Conservation (phyloP, 2,329 filamentous ascomycete genomes). For the Colletotrichum somersetense region DNA sequence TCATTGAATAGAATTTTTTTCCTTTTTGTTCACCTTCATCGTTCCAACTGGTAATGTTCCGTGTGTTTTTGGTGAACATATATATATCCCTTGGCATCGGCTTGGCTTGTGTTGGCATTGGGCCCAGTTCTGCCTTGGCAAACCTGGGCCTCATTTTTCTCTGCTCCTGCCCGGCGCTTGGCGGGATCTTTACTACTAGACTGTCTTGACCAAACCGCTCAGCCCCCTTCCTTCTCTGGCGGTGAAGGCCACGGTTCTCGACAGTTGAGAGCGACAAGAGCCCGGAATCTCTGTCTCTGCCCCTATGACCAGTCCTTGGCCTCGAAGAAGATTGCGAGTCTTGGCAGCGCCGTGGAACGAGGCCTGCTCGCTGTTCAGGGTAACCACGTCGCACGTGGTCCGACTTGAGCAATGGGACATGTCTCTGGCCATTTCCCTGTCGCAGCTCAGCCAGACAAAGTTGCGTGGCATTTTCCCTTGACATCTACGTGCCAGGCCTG, state of each 20-base stretch:
- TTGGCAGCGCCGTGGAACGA: background rate
- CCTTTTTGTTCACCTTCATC: slow-evolving; percentile 14
- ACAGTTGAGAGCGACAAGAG: background rate
- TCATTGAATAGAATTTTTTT: slow-evolving; percentile 36
- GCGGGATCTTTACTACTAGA: background rate
- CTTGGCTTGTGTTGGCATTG: background rate
- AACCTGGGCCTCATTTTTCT: background rate
- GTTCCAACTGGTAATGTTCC: background rate
- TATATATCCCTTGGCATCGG: background rate
- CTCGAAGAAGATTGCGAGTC: background rate
- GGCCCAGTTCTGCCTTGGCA: background rate
- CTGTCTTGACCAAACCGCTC: background rate
- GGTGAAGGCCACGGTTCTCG: background rate
- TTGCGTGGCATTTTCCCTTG: background rate
- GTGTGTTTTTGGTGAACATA: background rate
- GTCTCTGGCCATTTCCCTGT: background rate
- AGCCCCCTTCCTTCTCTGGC: background rate
- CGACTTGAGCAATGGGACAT: background rate
- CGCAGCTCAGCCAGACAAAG: background rate
- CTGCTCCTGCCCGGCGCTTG: slow-evolving; percentile 6
- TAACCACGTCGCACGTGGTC: background rate
- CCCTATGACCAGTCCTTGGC: background rate
- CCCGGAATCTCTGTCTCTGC: background rate
- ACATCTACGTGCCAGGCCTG: background rate
- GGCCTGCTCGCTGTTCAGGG: background rate